These are phyloP conservation scores for Pseudonitzschia multiseries DNA, from an alignment of 108 stramenopile species.

Conservation along the genomic window DNA sequence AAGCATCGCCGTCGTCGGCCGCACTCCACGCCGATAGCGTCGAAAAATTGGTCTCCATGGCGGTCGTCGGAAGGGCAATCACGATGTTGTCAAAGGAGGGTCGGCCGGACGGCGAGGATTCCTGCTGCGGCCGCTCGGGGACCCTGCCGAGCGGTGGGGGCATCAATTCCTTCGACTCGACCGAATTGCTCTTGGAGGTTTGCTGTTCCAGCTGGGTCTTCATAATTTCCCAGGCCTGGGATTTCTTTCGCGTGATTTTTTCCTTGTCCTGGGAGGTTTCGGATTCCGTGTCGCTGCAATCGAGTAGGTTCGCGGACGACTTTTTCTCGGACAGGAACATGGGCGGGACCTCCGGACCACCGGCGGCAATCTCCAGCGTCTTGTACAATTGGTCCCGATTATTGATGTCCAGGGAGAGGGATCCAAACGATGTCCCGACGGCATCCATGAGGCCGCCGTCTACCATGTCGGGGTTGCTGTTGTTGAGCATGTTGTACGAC, in stretches of 20 bases:
- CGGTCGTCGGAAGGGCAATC: constrained; percentile 37
- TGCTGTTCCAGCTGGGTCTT: constrained; percentile 17
- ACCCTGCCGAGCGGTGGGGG: constrained; percentile 19
- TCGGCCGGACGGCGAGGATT: neutral
- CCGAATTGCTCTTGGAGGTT: constrained; percentile 10
- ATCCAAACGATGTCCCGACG: constrained; percentile 52
- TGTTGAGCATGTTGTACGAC: constrained; percentile 23
- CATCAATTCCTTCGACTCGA: constrained; percentile 27
- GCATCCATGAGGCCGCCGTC: constrained; percentile 49
- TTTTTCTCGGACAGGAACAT: constrained; percentile 31
- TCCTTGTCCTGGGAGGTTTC: constrained; percentile 38
- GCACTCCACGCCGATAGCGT: constrained; percentile 40
- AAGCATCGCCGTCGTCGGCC: constrained; percentile 6
- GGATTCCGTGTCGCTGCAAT: constrained; percentile 57
- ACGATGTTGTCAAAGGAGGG: constrained; percentile 12
- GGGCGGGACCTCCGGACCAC: constrained; percentile 31
- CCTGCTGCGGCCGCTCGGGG: no score
- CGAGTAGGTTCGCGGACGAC: constrained; percentile 44
- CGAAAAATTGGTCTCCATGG: constrained; percentile 38
- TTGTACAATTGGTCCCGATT: constrained; percentile 18
- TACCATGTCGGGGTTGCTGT: constrained; percentile 18
- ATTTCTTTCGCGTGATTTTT: constrained; percentile 23
- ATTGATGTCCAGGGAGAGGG: constrained; percentile 33
- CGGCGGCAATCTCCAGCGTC: constrained; percentile 14
- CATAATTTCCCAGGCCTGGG: constrained; percentile 51